These are phyloP conservation scores for Leccinum disarticulatum DNA, from an alignment of 768 basidiomycete genomes.

Conservation along the genomic window DNA sequence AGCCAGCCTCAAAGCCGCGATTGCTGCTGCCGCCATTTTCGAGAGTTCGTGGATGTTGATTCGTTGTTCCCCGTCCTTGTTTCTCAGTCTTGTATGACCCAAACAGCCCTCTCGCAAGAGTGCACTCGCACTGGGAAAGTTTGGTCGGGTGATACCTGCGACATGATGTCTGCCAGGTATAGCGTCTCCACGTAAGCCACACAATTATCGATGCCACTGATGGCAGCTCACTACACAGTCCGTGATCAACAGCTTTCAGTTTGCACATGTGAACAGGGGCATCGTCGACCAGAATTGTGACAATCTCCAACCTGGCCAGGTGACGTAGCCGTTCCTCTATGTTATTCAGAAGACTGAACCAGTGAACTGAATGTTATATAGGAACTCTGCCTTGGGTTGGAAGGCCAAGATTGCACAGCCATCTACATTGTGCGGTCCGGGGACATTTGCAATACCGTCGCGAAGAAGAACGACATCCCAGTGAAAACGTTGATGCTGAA, in stretches of 20 bases:
- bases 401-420: conserved; percentile 51
- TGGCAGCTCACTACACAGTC: not conserved
- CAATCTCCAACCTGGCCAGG: conserved; percentile 56
- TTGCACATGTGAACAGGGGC: conserved; percentile 46
- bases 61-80: not conserved
- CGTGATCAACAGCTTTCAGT: conserved; percentile 47
- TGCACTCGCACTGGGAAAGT: conserved; percentile 65
- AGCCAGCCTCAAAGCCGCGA: conserved; percentile 4
- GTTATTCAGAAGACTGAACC: not conserved
- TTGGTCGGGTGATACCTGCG: conserved; percentile 53
- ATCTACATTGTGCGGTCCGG: conserved; percentile 46
- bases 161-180: conserved; percentile 61
- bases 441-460: conserved; percentile 53
- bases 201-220: not conserved
- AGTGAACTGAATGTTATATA: conserved; percentile 12
- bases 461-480: conserved; percentile 40
- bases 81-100: conserved; percentile 39
- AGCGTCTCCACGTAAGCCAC: conserved; percentile 64
- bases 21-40: conserved; percentile 11
- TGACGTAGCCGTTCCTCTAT: conserved; percentile 17
- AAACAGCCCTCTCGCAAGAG: conserved; percentile 26
- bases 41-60: conserved; percentile 18
- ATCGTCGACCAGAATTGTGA: conserved; percentile 51
- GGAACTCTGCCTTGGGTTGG: conserved; percentile 54
- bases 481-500: conserved; percentile 48